Percentiles rank a stretch among this genome's conserved stretches.
Conservation (phyloP, 495 filamentous ascomycete genomes). For the Hypoxylon fuscum region DNA sequence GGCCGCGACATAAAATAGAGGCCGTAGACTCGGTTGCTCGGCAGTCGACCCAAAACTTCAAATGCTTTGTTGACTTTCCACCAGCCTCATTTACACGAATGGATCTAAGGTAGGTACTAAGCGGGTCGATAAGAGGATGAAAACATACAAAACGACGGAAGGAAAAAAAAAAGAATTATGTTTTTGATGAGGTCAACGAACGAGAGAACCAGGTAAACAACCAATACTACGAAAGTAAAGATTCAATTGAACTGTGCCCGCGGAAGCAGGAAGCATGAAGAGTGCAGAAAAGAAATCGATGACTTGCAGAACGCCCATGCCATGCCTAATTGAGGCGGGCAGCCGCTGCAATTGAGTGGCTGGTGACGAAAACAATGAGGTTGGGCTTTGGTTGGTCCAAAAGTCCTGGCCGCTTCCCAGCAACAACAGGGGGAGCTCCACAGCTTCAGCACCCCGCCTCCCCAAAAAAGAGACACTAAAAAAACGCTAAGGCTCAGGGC, state of each 20-base stretch:
- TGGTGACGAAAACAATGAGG: constrained; percentile 43
- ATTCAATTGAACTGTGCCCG: constrained; percentile 33
- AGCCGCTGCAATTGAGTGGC: constrained; percentile 35
- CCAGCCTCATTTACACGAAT: constrained; percentile 22
- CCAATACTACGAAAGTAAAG: constrained; percentile 28
- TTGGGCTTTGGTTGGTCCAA: constrained; percentile 39
- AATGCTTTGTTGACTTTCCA: constrained; percentile 35
- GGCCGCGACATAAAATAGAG: neutral
- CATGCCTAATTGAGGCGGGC: constrained; percentile 30
- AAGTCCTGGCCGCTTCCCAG: constrained; percentile 5
- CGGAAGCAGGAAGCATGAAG: constrained; percentile 38
- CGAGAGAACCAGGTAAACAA: constrained; percentile 27
- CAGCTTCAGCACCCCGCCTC: constrained; percentile 32
- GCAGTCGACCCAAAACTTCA: too few relatives aligned
- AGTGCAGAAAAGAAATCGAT: constrained; percentile 27
- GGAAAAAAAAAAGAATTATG: constrained; percentile 18
- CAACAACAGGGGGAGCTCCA: constrained; percentile 10
- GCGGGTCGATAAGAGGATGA: neutral
- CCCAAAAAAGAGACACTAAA: constrained; percentile 10
- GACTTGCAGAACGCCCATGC: constrained; percentile 28
- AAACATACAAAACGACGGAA: constrained; percentile 8
- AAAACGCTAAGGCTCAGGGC: constrained; percentile 11
- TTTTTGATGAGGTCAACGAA: constrained; percentile 30
- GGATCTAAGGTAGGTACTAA: neutral
- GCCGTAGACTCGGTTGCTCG: constrained; percentile 14